Conservation (phyloP, 164 flowering plant genomes). For the Chloranthus sessilifolius region DNA sequence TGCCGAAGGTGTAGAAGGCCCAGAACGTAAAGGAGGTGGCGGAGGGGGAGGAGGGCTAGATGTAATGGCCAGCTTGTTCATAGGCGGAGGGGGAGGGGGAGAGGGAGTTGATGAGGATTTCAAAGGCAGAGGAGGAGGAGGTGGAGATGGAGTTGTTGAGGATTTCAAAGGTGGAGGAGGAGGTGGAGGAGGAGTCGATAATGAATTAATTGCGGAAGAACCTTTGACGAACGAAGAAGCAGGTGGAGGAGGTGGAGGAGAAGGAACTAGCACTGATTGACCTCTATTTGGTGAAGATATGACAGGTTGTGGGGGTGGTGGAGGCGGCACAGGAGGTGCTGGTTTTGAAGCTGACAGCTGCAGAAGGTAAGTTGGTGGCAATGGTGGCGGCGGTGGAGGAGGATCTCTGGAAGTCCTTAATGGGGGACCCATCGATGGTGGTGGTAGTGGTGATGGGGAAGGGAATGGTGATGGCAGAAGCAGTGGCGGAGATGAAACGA, state of each 20-base stretch:
- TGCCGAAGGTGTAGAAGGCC: slow-evolving; percentile 6
- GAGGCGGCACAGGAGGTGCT: slow-evolving; percentile 16
- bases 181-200: slow-evolving; percentile 5
- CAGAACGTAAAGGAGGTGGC: slow-evolving; percentile 25
- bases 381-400: slow-evolving; percentile 10
- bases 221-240: neutral
- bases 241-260: slow-evolving; percentile 22
- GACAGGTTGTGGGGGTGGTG: slow-evolving; percentile 20
- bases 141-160: slow-evolving; percentile 10
- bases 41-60: slow-evolving; percentile 38
- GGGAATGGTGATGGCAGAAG: slow-evolving; percentile 29
- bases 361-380: neutral
- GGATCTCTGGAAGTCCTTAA: neutral
- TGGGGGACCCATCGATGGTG: slow-evolving; percentile 10
- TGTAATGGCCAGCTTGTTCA: slow-evolving; percentile 9
- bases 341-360: neutral
- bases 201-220: neutral
- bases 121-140: slow-evolving; percentile 33
- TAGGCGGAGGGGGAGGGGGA: slow-evolving; percentile 18
- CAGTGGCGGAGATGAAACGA: slow-evolving; percentile 16
- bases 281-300: slow-evolving; percentile 1
- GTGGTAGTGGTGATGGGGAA: slow-evolving; percentile 29
- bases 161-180: slow-evolving; percentile 9
- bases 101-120: slow-evolving; percentile 7
- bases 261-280: slow-evolving; percentile 4